Percentiles rank a stretch among this genome's conserved stretches.
phyloP scores from a whole-genome alignment of 1,284 basidiomycete genomes.

The Stygiomarasmius scandens region DNA sequence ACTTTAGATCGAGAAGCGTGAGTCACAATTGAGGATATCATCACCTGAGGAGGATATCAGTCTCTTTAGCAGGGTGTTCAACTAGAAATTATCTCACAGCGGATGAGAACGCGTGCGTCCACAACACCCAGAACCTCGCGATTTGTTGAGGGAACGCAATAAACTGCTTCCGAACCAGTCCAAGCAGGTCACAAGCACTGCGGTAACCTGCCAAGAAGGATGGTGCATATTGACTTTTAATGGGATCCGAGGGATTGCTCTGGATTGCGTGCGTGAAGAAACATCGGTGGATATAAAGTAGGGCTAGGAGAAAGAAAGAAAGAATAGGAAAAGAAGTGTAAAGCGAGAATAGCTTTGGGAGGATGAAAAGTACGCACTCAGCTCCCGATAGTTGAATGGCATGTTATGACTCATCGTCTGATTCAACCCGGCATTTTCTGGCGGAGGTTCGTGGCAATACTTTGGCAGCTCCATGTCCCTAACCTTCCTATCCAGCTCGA shows the following conservation, averaged over 20 bases:
- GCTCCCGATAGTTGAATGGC: constrained; percentile 67
- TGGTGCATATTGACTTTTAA: constrained; percentile 64
- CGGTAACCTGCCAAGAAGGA: constrained; percentile 68
- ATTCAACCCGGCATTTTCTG: constrained; percentile 43
- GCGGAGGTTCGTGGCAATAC: constrained; percentile 49
- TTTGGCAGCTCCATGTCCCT: constrained; percentile 62
- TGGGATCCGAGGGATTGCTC: constrained; percentile 58
- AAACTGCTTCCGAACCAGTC: constrained; percentile 54
- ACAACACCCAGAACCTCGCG: constrained; percentile 66
- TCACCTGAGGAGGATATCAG: constrained; percentile 48
- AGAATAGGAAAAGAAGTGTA: not conserved
- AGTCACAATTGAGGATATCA: constrained; percentile 72
- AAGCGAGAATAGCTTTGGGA: too few species aligned
- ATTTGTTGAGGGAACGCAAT: constrained; percentile 58
- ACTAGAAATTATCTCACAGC: constrained; percentile 41
- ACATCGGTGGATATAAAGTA: constrained; percentile 68
- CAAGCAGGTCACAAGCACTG: constrained; percentile 59
- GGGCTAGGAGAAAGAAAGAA: constrained; percentile 42
- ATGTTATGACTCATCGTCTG: constrained; percentile 66
- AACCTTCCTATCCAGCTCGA: constrained; percentile 64
- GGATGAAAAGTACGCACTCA: constrained; percentile 42
- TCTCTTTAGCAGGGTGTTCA: constrained; percentile 3
- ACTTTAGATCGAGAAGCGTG: constrained; percentile 64
- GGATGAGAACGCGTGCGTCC: constrained; percentile 70
- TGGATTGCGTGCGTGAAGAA: constrained; percentile 68